Percentiles rank a stretch among this genome's conserved stretches.
phyloP scores from a whole-genome alignment of 148 eudicot species.

The Polygonum aviculare region DNA sequence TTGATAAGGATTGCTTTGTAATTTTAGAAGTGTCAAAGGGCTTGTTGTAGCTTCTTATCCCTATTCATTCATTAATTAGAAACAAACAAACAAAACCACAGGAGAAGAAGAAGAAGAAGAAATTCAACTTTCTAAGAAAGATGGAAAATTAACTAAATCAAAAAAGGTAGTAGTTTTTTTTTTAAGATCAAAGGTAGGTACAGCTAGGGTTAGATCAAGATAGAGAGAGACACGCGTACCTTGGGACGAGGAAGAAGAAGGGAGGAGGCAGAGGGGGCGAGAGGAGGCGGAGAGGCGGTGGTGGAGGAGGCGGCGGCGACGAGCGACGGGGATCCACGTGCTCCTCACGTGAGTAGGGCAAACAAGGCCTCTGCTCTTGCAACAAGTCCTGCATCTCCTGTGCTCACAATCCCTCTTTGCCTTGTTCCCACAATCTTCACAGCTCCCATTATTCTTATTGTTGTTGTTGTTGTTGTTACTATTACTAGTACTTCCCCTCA shows the following conservation, averaged over 20 bases:
- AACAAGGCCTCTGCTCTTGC: slow-evolving; percentile 53
- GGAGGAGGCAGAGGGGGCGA: not conserved
- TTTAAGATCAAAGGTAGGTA: too few relatives aligned
- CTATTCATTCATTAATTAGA: too few relatives aligned
- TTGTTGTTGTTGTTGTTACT: too few relatives aligned
- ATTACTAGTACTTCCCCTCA: not conserved
- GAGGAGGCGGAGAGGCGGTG: slow-evolving; percentile 19
- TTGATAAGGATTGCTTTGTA: not conserved
- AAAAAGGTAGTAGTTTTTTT: too few relatives aligned
- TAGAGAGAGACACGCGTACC: not conserved
- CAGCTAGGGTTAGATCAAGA: not conserved
- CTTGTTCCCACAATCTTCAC: slow-evolving; percentile 77
- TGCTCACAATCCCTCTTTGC: slow-evolving; percentile 57
- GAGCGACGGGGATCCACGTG: slow-evolving; percentile 73
- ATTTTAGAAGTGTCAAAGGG: too few relatives aligned
- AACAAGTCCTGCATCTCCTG: slow-evolving; percentile 61
- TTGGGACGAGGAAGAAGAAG: slow-evolving; percentile 1
- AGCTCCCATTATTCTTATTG: slow-evolving; percentile 1
- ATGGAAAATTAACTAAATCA: slow-evolving; percentile 3
- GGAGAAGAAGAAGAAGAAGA: too few relatives aligned
- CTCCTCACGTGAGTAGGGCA: slow-evolving; percentile 70
- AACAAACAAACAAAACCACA: too few relatives aligned
- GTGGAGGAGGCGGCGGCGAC: slow-evolving; percentile 32
- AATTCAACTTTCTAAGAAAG: not conserved
- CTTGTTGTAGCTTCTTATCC: too few relatives aligned